Evolutionary conservation across 768 basidiomycete genomes (phyloP).

Genomic region (Rhodotorula toruloides): DNA sequence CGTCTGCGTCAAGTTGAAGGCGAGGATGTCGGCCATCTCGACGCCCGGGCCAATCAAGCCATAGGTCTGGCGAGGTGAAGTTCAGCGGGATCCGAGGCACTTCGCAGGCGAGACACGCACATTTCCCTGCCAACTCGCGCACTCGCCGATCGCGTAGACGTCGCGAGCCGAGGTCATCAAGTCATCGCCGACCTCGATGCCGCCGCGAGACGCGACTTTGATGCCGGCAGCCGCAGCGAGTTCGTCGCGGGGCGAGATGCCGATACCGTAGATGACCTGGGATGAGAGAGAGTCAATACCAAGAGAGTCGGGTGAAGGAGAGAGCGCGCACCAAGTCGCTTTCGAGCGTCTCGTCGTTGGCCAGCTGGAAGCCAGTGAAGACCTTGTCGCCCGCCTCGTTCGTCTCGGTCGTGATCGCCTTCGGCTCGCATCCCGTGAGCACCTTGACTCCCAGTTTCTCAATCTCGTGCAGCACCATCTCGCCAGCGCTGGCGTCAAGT

Average conservation of each 20-base stretch:
- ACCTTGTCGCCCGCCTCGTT: constrained; percentile 42
- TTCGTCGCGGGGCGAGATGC: constrained; percentile 67
- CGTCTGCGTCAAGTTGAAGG: constrained; percentile 61
- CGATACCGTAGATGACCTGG: constrained; percentile 59
- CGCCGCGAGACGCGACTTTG: constrained; percentile 53
- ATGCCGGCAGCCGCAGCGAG: constrained; percentile 58
- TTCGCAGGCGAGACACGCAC: not conserved
- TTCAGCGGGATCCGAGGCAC: not conserved
- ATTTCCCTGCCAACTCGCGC: constrained; percentile 61
- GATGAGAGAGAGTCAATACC: not conserved
- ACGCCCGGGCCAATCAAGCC: constrained; percentile 69
- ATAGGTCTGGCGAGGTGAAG: constrained; percentile 49
- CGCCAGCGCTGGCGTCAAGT: constrained; percentile 44
- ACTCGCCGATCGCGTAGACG: constrained; percentile 71
- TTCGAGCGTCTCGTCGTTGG: constrained; percentile 52
- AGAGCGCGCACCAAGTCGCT: constrained; percentile 50
- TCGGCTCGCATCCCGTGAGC: constrained; percentile 51
- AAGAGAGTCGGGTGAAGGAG: not conserved
- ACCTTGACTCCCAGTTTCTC: constrained; percentile 59
- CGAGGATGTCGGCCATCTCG: constrained; percentile 65
- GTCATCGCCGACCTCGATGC: constrained; percentile 58
- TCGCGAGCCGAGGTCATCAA: constrained; percentile 58
- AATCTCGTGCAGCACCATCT: constrained; percentile 60
- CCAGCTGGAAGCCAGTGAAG: constrained; percentile 55
- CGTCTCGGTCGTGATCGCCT: constrained; percentile 49